phyloP scores from a whole-genome alignment of 306 rosid genomes.

The Cucurbita argyrosperma region DNA sequence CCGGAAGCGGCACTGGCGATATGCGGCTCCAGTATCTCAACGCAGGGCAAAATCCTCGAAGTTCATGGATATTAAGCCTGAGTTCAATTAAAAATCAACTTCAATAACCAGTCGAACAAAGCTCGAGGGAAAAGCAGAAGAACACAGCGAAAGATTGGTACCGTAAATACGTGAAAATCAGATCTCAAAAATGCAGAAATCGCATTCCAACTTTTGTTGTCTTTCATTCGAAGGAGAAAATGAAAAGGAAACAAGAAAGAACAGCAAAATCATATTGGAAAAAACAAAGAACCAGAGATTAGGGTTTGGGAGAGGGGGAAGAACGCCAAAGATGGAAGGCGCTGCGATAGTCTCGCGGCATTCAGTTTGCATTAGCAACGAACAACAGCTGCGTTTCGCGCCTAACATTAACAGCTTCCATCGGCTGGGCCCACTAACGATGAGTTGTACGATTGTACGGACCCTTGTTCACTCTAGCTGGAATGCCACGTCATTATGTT shows the following conservation, averaged over 20 bases:
- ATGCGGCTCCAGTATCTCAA: not conserved
- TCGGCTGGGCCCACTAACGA: no score
- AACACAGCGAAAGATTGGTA: not conserved
- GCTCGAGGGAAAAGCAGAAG: not conserved
- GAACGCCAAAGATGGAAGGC: constrained; percentile 10
- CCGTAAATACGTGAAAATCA: not conserved
- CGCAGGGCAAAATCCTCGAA: not conserved
- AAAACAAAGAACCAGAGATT: constrained; percentile 10
- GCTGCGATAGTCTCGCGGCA: constrained; percentile 19
- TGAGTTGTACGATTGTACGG: no score
- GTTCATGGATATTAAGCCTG: not conserved
- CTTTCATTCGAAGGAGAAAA: not conserved
- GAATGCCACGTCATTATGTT: no score
- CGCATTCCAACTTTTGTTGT: not conserved
- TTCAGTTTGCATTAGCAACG: constrained; percentile 17
- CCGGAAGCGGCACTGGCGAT: not conserved
- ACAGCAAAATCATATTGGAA: not conserved
- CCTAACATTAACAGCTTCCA: not conserved
- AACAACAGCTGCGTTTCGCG: constrained; percentile 20
- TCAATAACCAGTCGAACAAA: not conserved
- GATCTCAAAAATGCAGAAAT: not conserved
- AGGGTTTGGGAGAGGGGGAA: constrained; percentile 22
- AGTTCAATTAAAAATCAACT: not conserved
- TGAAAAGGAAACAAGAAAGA: not conserved
- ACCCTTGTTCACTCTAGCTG: no score